Base-by-base conservation (phyloP, 2,329 filamentous ascomycete genomes). In the Bipolaris gigantea region DNA sequence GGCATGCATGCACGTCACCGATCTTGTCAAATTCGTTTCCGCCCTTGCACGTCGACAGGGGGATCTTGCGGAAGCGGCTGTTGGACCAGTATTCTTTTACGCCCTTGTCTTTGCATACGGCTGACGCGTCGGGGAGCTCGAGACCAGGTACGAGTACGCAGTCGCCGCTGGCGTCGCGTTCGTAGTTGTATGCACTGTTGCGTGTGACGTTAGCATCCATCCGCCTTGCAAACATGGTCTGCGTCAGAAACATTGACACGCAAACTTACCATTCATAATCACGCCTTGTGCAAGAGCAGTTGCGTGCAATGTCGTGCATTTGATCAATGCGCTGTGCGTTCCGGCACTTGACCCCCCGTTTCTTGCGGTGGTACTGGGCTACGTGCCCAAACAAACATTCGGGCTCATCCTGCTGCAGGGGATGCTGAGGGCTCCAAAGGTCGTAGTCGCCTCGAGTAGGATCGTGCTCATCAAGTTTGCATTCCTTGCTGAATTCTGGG, bases 341-440 rank as follows among this genome's bases (percentile, higher is more conserved):
- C 80, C 87, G 96, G 79, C 94, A 99, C 43, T 88, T 77, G 18
- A 82, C 80, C 15, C 87, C 85, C n/a, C 81, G 76, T 75, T 89
- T 92, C 83, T 97, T 99, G 72, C 94, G 90, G 67, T 96, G 85
- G 69, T 97, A 99, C 69, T 90, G 84, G 27, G 92, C 86, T 53
- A 90, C 83, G 71, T 97, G 95, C 1, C 94, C 94, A 68, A 99
- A 99, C 2, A 99, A 81, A 74, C 94, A 99, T 63, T 92, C 85
- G 56, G 89, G 80, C 8, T 89, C 78, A 61, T 89, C 67, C 83
- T 92, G 85, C 59, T 91, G 81, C 56, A 87, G 77, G 2, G 94
- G 94, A 72, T 97, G 94, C 65, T 85, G 86, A 2, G 94, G 93
- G 43, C 85, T 85, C 93, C 93, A 99, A 5, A 95, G 77, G 56